Base-by-base conservation (phyloP, 208 protist genomes). In the Trypanosoma scelopori region DNA sequence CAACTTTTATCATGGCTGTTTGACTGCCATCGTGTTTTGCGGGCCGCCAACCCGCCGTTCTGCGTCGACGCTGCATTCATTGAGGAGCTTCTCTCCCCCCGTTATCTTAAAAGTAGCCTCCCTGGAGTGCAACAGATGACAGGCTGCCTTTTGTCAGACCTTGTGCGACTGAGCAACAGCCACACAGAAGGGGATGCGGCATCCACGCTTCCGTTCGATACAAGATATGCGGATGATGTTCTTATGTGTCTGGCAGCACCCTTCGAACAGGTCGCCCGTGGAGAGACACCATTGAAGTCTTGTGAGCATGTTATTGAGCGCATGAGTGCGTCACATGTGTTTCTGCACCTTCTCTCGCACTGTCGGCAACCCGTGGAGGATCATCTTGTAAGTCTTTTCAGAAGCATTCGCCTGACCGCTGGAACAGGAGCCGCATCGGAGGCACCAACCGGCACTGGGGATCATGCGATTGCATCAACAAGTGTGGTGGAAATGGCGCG, bases 141-240 rank as follows among this genome's bases (percentile, higher is more conserved):
- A 1, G 78, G 69, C 3, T 93, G 83, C n/a, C 46, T 90, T 13
- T 47, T 93, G 0, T 85, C 79, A 48, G 87, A 93, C 35, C 50
- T 78, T 22, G 61, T 89, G 13, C 81, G 87, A 3, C 74, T 89
- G 0, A 56, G 65, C 32, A 55, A 42, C 43, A 55, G 5, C 39
- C 32, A 30, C 32, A 43, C 43, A 20, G 16, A 2, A 28, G 18
- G 25, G 55, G n/a, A 58, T 61, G 30, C 25, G 1, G 30, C 25
- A 32, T 27, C 22, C 0, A 15, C 68, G 20, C 56, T 85, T 18
- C 85, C 80, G 9, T 87, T 87, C 66, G 30, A 78, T 16, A 16
- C 22, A 7, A 51, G 57, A 16, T 23, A 68, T 16, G 84, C 76
- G 30, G 72, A 56, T 25, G 78, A 89, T 47, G 76, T 88, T 45